Evolutionary conservation across 2,329 filamentous ascomycete species (phyloP).

Genomic region (Tolypocladium capitatum): DNA sequence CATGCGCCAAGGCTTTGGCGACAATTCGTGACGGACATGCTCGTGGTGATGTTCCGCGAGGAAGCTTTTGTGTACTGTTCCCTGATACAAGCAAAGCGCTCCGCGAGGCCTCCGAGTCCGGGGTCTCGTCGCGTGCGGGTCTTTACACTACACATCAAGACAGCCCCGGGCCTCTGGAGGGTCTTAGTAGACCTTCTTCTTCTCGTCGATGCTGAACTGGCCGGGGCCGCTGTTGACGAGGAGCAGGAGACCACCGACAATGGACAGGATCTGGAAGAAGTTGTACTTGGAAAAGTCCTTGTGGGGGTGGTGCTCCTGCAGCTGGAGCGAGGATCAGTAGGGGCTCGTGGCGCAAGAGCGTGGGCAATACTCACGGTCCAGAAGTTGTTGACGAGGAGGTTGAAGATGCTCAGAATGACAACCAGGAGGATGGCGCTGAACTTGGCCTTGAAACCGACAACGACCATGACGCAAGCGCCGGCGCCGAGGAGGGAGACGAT

Average conservation of each 20-base stretch:
- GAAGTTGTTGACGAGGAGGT: slow-evolving; percentile 97
- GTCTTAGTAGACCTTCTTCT: slow-evolving; percentile 87
- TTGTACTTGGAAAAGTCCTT: slow-evolving; percentile 99
- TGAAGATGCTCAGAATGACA: slow-evolving; percentile 91
- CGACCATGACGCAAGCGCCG: slow-evolving; percentile 93
- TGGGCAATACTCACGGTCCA: slow-evolving; percentile 67
- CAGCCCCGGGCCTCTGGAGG: not conserved
- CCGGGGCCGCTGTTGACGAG: slow-evolving; percentile 98
- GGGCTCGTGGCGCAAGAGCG: not conserved
- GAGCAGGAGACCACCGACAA: slow-evolving; percentile 89
- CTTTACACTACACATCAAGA: not conserved
- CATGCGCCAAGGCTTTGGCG: not conserved
- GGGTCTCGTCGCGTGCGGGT: not conserved
- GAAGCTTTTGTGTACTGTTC: slow-evolving; percentile 1
- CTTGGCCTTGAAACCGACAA: slow-evolving; percentile 99
- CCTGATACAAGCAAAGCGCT: not conserved
- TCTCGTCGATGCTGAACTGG: slow-evolving; percentile 97
- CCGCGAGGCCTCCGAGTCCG: not conserved
- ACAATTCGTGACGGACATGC: slow-evolving; percentile 5
- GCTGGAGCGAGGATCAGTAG: slow-evolving; percentile 32
- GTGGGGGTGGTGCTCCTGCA: slow-evolving; percentile 95
- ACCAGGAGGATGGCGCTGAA: slow-evolving; percentile 94
- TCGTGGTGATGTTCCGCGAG: slow-evolving; percentile 1
- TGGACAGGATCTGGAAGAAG: slow-evolving; percentile 99
- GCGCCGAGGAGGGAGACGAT: slow-evolving; percentile 74